Base-by-base conservation (phyloP, 106 monocot genomes). In the Apostasia ramifera region DNA sequence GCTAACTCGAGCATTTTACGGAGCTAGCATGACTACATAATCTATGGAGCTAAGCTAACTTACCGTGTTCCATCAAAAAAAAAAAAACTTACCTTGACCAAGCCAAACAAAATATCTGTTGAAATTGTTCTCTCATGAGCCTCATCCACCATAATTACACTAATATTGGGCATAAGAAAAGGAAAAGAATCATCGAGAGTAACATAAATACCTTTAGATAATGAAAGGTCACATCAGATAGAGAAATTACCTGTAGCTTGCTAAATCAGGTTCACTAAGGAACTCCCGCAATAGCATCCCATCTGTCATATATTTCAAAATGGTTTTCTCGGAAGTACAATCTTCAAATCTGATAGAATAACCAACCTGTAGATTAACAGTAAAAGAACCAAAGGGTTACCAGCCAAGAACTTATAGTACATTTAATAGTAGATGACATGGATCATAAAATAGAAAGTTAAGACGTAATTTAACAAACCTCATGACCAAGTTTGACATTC, bases 271-370 rank as follows among this genome's bases (percentile, higher is more conserved):
- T 75, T 95, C 95, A 52, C 95, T 82, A 74, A 92, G 92, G 58
- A 95, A 95, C 79, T 95, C 95, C n/a, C 95, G 65, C 40, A 95
- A 74, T 42, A 95, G 67, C 90, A 94, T 94, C 3, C 94, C 94
- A 73, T 94, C 94, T 13, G 94, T 94, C 94, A 94, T 94, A 61
- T 94, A 91, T 46, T 95, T 91, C 40, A 97, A 46, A 64, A 97
- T 53, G 54, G 95, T 97, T 64, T 97, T 97, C 0, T 92, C 95
- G 40, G 92, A 89, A 50, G 95, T 97, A 69, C 91, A 91, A 77
- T 97, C 95, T 71, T 97, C 95, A 89, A 97, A 97, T 47, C 95
- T 74, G 66, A 97, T 92, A 26, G 95, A 97, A 75, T 97, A 97
- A 26, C 91, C 95, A 61, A 97, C 94, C 94, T 94, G 71, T n/a